Evolutionary conservation across 176 grass and related monocot species (phyloP).

Genomic region (Carex kokanica): DNA sequence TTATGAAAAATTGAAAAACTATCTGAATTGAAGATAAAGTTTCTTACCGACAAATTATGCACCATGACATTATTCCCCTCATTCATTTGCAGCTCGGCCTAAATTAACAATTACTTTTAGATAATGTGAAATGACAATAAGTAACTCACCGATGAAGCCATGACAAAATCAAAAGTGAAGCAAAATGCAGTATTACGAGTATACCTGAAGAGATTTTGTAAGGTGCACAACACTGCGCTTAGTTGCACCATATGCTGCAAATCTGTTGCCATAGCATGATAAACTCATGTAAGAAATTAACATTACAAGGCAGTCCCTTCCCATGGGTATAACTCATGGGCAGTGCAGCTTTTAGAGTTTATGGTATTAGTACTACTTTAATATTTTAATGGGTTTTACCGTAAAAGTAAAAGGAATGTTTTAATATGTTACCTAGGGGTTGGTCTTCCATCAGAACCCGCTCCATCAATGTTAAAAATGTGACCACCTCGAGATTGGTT

Average conservation of each 20-base stretch:
- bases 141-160: neutral
- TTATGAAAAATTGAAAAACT: neutral
- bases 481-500: constrained; percentile 89
- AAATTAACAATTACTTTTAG: constrained; percentile 30
- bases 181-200: neutral
- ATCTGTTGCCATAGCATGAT: constrained; percentile 40
- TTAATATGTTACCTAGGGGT: constrained; percentile 65
- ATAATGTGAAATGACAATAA: neutral
- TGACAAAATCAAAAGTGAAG: neutral
- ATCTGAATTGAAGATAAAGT: neutral
- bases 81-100: constrained; percentile 99
- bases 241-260: constrained; percentile 95
- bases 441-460: constrained; percentile 98
- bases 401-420: constrained; percentile 23
- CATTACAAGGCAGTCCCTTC: constrained; percentile 13
- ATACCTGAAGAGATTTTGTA: constrained; percentile 95
- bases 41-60: constrained; percentile 84
- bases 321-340: neutral
- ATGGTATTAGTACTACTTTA: neutral
- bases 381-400: neutral
- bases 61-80: constrained; percentile 99
- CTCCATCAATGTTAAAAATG: constrained; percentile 97
- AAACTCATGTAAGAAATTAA: constrained; percentile 29
- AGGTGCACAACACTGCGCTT: constrained; percentile 92
- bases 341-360: constrained; percentile 12